Conservation (phyloP, 2,329 filamentous ascomycete species). For the Colletotrichum eleusines region DNA sequence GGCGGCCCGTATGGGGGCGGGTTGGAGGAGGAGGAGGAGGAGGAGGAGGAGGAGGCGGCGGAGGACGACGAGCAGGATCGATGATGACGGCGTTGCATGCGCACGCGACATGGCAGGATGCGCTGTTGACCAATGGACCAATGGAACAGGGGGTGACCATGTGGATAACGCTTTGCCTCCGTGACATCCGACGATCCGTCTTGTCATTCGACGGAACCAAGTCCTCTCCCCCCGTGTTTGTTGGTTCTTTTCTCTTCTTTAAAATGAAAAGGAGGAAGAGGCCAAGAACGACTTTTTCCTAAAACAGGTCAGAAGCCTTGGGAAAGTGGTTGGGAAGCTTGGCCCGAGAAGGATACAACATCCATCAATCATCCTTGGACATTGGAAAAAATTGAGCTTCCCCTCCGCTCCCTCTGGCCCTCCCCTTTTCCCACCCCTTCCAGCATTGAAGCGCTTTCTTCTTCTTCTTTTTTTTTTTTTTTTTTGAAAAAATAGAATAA, state of each 20-base stretch:
- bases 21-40: conserved; percentile 10
- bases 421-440: neutral
- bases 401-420: neutral
- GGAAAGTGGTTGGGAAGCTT: no score
- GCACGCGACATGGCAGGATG: conserved; percentile 17
- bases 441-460: neutral
- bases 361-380: no score
- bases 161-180: conserved; percentile 32
- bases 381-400: conserved; percentile 1
- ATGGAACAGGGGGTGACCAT: neutral
- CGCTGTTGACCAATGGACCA: conserved; percentile 15
- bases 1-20: neutral
- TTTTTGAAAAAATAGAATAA: neutral
- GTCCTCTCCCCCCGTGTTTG: no score
- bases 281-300: no score
- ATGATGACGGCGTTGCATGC: conserved; percentile 30
- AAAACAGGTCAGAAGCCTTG: no score
- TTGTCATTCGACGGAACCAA: conserved; percentile 17
- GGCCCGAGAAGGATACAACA: no score
- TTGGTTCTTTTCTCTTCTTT: no score
- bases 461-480: no score
- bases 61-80: no score
- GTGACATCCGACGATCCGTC: conserved; percentile 39
- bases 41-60: neutral
- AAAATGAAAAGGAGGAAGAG: no score